These are phyloP conservation scores for Yamagishiella unicocca DNA, from an alignment of 139 green algal genomes.

Conservation along the genomic window DNA sequence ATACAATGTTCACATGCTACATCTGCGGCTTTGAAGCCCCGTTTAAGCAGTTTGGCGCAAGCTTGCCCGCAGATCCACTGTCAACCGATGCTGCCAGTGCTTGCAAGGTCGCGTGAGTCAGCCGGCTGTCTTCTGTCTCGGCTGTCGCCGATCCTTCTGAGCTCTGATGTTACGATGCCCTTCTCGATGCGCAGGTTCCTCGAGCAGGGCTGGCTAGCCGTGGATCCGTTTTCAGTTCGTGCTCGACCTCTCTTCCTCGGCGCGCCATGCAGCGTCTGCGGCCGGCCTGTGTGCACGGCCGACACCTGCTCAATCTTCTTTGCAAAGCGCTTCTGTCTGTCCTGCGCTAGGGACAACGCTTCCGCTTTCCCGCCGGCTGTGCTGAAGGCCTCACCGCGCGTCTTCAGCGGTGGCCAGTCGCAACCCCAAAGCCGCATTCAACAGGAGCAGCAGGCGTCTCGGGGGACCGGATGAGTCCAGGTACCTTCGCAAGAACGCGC, in stretches of 20 bases:
- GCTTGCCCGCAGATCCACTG: background rate
- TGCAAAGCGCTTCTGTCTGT: constrained; percentile 11
- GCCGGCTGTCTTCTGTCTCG: background rate
- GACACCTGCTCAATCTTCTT: constrained; percentile 14
- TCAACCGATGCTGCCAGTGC: background rate
- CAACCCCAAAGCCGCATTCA: too few relatives aligned
- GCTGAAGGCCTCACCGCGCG: background rate
- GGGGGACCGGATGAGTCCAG: too few relatives aligned
- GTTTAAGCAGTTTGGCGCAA: constrained; percentile 5
- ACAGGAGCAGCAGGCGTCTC: too few relatives aligned
- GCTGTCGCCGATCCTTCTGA: background rate
- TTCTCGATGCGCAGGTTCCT: constrained; percentile 2
- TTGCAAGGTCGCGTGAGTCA: background rate
- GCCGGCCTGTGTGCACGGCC: background rate
- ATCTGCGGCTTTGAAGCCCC: background rate
- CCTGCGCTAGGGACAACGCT: background rate
- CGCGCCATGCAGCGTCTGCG: background rate
- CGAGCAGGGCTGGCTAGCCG: constrained; percentile 3
- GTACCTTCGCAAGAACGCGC: too few relatives aligned
- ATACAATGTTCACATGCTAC: background rate
- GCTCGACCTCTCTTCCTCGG: constrained; percentile 9
- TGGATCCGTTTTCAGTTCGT: constrained; percentile 7
- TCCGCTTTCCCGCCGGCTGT: constrained; percentile 9
- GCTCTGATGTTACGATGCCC: background rate
- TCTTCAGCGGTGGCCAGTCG: too few relatives aligned